These are phyloP conservation scores for Volvariella volvacea DNA, from an alignment of 1,284 basidiomycete genomes.

Conservation along the genomic window DNA sequence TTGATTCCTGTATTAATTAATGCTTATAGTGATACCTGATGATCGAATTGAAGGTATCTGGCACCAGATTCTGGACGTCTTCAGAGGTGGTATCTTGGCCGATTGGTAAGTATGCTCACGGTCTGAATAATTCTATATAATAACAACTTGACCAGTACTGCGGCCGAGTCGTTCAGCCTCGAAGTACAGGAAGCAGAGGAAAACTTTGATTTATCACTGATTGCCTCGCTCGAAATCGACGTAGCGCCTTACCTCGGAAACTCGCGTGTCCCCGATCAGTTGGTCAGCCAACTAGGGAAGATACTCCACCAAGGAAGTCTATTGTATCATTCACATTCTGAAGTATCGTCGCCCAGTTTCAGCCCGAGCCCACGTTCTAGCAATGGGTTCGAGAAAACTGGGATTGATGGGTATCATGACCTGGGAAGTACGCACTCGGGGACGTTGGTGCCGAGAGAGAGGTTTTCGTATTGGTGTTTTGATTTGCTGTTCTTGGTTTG, in stretches of 20 bases:
- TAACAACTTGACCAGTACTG: constrained; percentile 32
- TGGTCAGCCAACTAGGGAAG: constrained; percentile 67
- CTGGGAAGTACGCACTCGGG: constrained; percentile 59
- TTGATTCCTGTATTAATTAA: neutral
- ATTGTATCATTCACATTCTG: constrained; percentile 42
- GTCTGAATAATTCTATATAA: neutral
- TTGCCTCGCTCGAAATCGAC: constrained; percentile 72
- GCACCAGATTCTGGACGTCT: constrained; percentile 81
- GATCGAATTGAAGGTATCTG: constrained; percentile 74
- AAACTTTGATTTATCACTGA: constrained; percentile 80
- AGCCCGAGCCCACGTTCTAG: no score
- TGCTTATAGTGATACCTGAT: constrained; percentile 42
- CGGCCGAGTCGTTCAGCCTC: constrained; percentile 46
- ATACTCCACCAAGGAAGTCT: constrained; percentile 72
- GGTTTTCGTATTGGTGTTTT: constrained; percentile 92
- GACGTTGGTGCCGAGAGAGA: constrained; percentile 62
- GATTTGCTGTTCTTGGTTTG: constrained; percentile 83
- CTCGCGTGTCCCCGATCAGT: constrained; percentile 61
- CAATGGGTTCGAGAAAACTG: constrained; percentile 26
- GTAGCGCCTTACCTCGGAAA: constrained; percentile 75
- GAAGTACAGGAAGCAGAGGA: constrained; percentile 77
- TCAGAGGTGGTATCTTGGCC: constrained; percentile 75
- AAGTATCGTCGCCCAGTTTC: constrained; percentile 2
- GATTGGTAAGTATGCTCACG: constrained; percentile 57
- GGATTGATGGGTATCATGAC: constrained; percentile 28